phyloP scores from a whole-genome alignment of 1,284 basidiomycete genomes.

The Sutorius eximius region DNA sequence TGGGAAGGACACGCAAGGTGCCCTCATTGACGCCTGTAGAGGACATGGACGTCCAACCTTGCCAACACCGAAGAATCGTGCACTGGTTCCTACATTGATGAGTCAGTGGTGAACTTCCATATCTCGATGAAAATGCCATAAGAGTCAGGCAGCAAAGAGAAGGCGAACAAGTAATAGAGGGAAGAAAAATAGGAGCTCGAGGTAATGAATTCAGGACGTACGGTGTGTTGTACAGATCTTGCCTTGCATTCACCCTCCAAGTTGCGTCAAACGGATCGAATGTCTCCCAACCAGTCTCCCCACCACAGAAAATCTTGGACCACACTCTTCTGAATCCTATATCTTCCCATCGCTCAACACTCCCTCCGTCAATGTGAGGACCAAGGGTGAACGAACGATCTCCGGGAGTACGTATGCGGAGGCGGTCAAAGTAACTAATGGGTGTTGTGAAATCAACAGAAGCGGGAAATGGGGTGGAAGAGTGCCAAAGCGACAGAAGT shows the following conservation, averaged over 20 bases:
- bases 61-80: conserved; percentile 76
- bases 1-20: conserved; percentile 59
- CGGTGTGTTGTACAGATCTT: conserved; percentile 57
- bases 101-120: not conserved
- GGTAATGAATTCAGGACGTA: conserved; percentile 28
- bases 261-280: conserved; percentile 61
- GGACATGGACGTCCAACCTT: conserved; percentile 74
- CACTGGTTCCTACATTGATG: conserved; percentile 54
- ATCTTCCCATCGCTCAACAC: conserved; percentile 81
- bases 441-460: conserved; percentile 56
- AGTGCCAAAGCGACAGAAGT: conserved; percentile 63
- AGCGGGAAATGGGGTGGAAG: conserved; percentile 35
- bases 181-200: too few relatives aligned
- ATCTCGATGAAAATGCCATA: not conserved
- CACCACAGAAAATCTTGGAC: conserved; percentile 48
- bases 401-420: conserved; percentile 74
- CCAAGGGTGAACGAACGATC: conserved; percentile 62
- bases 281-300: conserved; percentile 48
- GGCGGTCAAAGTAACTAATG: conserved; percentile 73
- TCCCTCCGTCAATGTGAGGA: conserved; percentile 76
- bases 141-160: not conserved
- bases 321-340: conserved; percentile 58
- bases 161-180: not conserved
- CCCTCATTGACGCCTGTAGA: conserved; percentile 65
- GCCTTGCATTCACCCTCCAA: conserved; percentile 51